phyloP scores from a whole-genome alignment of 306 rosid genomes.

The Gastrolobium villosum region DNA sequence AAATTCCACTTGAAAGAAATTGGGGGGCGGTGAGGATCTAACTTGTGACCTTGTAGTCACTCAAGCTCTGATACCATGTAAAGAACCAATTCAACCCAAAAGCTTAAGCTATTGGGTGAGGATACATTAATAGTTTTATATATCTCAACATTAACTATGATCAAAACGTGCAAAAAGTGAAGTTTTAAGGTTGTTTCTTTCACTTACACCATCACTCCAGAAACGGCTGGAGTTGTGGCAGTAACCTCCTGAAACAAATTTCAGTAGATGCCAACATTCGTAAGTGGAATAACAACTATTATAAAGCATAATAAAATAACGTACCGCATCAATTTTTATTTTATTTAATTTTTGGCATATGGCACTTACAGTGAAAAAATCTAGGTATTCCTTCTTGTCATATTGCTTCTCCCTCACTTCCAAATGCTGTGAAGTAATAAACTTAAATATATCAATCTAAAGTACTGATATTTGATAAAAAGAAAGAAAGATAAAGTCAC shows the following conservation, averaged over 20 bases:
- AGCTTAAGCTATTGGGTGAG: too few relatives aligned
- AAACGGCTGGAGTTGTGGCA: constrained; percentile 66
- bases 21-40: too few relatives aligned
- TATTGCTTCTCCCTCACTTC: constrained; percentile 97
- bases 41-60: too few relatives aligned
- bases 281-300: constrained; percentile 12
- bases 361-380: constrained; percentile 82
- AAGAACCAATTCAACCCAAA: too few relatives aligned
- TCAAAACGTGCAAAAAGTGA: constrained; percentile 40
- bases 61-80: too few relatives aligned
- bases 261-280: constrained; percentile 22
- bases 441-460: constrained; percentile 36
- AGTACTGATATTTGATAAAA: constrained; percentile 7
- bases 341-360: not conserved
- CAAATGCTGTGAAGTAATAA: constrained; percentile 66
- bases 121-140: too few relatives aligned
- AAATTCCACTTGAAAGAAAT: too few relatives aligned
- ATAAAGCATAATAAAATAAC: constrained; percentile 26
- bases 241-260: constrained; percentile 63
- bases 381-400: constrained; percentile 79
- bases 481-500: not conserved
- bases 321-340: not conserved
- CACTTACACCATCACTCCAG: constrained; percentile 89
- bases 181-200: constrained; percentile 36
- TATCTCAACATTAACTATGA: constrained; percentile 37